Base-by-base conservation (phyloP, 2,329 filamentous ascomycete species). In the Elsinoe arachidis region DNA sequence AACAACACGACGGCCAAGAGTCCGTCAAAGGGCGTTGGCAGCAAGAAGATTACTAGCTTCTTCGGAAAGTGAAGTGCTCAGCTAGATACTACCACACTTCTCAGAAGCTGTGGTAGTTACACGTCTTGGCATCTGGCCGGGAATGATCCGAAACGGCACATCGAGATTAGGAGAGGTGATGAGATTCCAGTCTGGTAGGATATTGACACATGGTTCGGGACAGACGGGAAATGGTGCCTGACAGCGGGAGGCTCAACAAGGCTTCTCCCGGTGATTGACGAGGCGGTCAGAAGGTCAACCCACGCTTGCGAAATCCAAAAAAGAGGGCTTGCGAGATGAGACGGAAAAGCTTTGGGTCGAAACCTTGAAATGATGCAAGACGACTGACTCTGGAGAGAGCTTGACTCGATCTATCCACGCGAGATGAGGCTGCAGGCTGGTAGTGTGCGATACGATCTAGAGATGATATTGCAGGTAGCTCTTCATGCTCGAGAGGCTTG, bases 21-120 rank as follows among this genome's bases (percentile, higher is more conserved):
- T 19, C 70, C 70, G 61, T 72, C 68, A 38, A 80, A 75, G 59
- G 59, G 63, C 30, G 72, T 75, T 62, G 78, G 79, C 14, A 82
- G 76, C 57, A 76, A 79, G 63, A 79, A 78, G 66, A 82, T 83
- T 59, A 82, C 80, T 35, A 78, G 70, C 65, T 82, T 82, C 66
- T 82, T 83, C 66, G 72, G 68, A 41, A 78, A 75, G 65, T 77
- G 68, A 72, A 30, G 33, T 30, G 26, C 9, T 30, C 26, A 30
- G 26, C 26, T 30, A 30, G 26, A 30, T 30, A 30, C 26, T 30
- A 30, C 26, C 26, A 30, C 26, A 30, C 26, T 30, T 30, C 7
- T 7, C 26, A 30, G 26, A 30, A 2, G 26, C 26, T 30, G 26
- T 30, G 26, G 26, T 30, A 9, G 7, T 30, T 30, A 30, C 26